Conservation (phyloP, 2,329 filamentous ascomycete species). For the Intubia oerlemansii region DNA sequence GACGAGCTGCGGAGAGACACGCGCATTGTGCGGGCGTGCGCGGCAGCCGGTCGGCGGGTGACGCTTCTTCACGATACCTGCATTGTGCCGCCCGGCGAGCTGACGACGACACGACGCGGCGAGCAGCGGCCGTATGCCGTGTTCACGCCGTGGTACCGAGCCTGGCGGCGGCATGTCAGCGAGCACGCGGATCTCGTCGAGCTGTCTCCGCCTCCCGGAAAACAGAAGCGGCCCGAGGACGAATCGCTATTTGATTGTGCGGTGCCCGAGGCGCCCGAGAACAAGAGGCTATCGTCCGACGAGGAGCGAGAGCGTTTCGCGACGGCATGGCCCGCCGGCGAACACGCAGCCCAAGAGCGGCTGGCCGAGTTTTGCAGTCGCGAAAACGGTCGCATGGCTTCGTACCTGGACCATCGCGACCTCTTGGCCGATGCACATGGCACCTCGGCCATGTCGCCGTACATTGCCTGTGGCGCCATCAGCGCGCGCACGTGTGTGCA, state of each 20-base stretch:
- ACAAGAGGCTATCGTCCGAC: conserved; percentile 36
- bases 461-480: conserved; percentile 44
- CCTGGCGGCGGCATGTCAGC: conserved; percentile 57
- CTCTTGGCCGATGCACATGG: conserved; percentile 35
- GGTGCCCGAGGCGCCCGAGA: conserved; percentile 40
- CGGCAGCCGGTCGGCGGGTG: conserved; percentile 44
- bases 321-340: conserved; percentile 36
- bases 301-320: conserved; percentile 35
- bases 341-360: conserved; percentile 35
- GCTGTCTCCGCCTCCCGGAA: conserved; percentile 35
- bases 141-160: conserved; percentile 61
- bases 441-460: conserved; percentile 52
- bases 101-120: conserved; percentile 45
- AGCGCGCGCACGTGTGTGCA: conserved; percentile 43
- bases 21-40: conserved; percentile 35
- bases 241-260: conserved; percentile 32
- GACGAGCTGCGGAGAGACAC: conserved; percentile 70
- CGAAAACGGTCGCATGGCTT: conserved; percentile 14
- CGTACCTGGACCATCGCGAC: conserved; percentile 27
- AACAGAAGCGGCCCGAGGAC: conserved; percentile 25
- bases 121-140: conserved; percentile 64
- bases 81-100: conserved; percentile 51
- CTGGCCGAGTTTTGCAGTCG: conserved; percentile 40
- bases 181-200: conserved; percentile 45
- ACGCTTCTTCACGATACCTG: conserved; percentile 64